phyloP scores from a whole-genome alignment of 805 yeast genomes.

The Zygoascus bituminiphila region DNA sequence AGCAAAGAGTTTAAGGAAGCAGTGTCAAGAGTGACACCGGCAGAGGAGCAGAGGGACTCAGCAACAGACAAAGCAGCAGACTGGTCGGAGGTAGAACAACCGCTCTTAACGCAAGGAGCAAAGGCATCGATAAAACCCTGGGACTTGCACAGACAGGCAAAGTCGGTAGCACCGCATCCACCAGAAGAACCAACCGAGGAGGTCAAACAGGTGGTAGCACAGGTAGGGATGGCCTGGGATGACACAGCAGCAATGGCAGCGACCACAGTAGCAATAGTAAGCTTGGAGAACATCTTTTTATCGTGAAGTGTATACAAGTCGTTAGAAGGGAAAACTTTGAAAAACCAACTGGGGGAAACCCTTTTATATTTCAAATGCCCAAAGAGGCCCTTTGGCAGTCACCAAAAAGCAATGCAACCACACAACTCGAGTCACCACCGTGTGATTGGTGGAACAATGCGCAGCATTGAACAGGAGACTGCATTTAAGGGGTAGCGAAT shows the following conservation, averaged over 20 bases:
- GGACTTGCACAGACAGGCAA: conserved; percentile 3
- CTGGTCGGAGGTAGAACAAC: neutral
- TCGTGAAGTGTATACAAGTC: neutral
- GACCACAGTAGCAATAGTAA: conserved; percentile 1
- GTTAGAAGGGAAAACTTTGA: neutral
- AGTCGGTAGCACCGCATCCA: conserved; percentile 18
- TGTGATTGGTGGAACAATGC: neutral
- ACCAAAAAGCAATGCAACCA: neutral
- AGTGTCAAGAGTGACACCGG: conserved; percentile 1
- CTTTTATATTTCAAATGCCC: neutral
- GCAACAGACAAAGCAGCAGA: neutral
- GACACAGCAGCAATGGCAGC: conserved; percentile 18
- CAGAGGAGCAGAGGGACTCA: neutral
- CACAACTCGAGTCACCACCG: neutral
- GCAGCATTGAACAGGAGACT: neutral
- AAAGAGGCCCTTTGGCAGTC: neutral
- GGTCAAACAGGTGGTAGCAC: conserved; percentile 34
- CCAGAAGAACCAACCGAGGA: conserved; percentile 26
- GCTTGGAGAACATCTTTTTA: neutral
- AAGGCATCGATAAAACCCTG: neutral
- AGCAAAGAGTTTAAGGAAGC: neutral
- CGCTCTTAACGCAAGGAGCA: conserved; percentile 2
- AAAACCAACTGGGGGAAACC: neutral
- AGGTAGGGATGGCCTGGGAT: conserved; percentile 23
- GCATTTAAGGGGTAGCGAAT: neutral